Base-by-base conservation (phyloP, 2,329 filamentous ascomycete species). In the Alternaria brassicicola region DNA sequence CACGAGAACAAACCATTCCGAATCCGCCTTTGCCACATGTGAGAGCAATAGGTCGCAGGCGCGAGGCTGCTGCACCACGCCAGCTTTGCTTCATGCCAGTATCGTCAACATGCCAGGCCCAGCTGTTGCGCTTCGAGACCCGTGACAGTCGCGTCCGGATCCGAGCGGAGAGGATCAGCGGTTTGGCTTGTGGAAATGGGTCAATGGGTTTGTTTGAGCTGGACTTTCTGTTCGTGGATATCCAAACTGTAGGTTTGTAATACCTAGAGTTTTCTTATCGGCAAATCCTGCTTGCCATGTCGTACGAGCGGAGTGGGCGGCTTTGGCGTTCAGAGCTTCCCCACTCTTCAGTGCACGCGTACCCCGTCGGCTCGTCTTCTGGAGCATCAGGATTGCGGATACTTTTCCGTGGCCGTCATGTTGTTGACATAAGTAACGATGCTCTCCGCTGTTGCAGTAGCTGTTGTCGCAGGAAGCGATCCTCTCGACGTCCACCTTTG, bases 361-460 rank as follows among this genome's bases (percentile, higher is more conserved):
- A 26, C 19, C 10, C 6, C 35, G 19, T 47, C 19, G 45, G 36
- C 36, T 39, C 4, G 2, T 17, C 28, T 17, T 23, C 30, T 26
- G 47, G 15, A 23, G 17, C 25, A n/a, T 7, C 25, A 35, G n/a
- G 9, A 5, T 4, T 28, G 19, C 55, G 55, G 41, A 53, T 35
- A 46, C 28, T 57, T 57, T 41, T 57, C 55, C 49, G 55, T 38
- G 15, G 6, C 31, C 15, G 19, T 10, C 28, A 25, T 26, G 28
- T n/a, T 21, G 33, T 35, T 6, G 13, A 30, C 42, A 57, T 57
- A 49, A 28, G n/a, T 28, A 49, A 9, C 19, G 31, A 23, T 52
- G 15, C 9, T 17, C 23, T 25, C 39, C 19, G 17, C 33, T 26
- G 6, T 23, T 26, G 28, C 21, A 10, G 23, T 17, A 15, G n/a